These are phyloP conservation scores for Fusarium azukiicola DNA, from an alignment of 2,329 filamentous ascomycete genomes.

Conservation along the genomic window DNA sequence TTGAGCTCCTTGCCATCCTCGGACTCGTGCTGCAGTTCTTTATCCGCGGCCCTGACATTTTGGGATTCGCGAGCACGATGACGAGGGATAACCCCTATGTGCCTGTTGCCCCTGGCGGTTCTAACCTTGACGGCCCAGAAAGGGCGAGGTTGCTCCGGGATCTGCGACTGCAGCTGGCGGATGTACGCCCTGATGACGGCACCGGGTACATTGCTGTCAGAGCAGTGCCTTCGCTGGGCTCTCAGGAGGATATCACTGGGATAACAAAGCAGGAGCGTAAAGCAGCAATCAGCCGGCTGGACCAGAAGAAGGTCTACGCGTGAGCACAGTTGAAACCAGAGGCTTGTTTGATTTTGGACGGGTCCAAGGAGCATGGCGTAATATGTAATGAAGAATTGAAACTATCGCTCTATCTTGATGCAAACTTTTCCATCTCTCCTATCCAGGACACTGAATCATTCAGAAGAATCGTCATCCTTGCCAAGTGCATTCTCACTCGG, in stretches of 20 bases:
- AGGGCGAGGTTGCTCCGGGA: slow-evolving; percentile 2
- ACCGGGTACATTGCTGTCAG: slow-evolving; percentile 7
- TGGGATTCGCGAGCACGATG: slow-evolving; percentile 15
- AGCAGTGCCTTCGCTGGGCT: background rate
- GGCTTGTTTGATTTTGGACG: background rate
- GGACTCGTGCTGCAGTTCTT: slow-evolving; percentile 3
- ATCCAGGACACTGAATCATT: background rate
- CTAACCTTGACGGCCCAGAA: background rate
- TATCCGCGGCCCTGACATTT: slow-evolving; percentile 7
- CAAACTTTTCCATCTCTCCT: no score
- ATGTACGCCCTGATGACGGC: background rate
- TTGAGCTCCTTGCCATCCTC: slow-evolving; percentile 13
- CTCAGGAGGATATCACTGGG: background rate
- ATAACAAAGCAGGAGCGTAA: slow-evolving; percentile 3
- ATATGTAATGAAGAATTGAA: slow-evolving; percentile 14
- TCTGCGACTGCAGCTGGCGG: slow-evolving; percentile 1
- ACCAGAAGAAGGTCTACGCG: background rate
- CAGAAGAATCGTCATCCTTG: slow-evolving; percentile 25
- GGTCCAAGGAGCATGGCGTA: background rate
- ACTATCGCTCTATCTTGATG: background rate
- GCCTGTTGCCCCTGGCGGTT: background rate
- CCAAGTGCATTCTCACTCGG: slow-evolving; percentile 40
- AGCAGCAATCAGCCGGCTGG: background rate
- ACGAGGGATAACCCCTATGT: slow-evolving; percentile 12
- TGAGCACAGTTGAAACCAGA: background rate